Evolutionary conservation across 768 basidiomycete species (phyloP), one percentile per base, ranked within the genome.

Genomic region (Psilocybe tampanensis): DNA sequence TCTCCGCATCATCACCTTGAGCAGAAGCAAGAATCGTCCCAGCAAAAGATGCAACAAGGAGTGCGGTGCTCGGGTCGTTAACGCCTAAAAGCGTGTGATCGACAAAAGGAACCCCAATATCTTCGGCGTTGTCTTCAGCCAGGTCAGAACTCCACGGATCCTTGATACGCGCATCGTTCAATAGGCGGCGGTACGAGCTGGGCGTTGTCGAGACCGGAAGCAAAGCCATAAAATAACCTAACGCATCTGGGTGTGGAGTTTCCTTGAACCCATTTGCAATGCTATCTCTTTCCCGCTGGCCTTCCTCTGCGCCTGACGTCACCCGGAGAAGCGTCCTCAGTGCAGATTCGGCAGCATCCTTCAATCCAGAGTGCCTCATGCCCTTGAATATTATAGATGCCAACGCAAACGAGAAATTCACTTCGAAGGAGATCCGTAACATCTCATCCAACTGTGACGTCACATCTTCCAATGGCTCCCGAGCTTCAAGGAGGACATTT

Each of bases 381-480:
- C 93, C 94, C 67, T 95, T 94, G 81, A 94, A 92, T 45, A 96
- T 84, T 61, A 93, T 81, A 0, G 91, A 79, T 1, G 92, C 86
- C 18, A 97, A 72, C 12, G 90, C 86, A 71, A 95, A 92, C 7
- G 91, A 90, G 72, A 94, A 90, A 68, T 78, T 88, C 0, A 75
- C 71, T 21, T 90, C 88, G 72, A 95, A 95, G 0, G 89, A 90
- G 23, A 96, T 72, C 36, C 85, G 83, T 15, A 92, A 75, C 42
- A 88, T 71, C 34, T 84, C 80, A 61, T 95, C 94, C 26, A 96
- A 75, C 65, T 92, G 88, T 33, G 75, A 75, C 0, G 87, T 82
- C 4, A 87, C 79, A 23, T 89, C 88, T 60, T 88, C 85, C n/a
- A 93, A 72, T 17, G 78, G 75, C 17, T 72, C 70, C 23, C 94